Base-by-base conservation (phyloP, 345 rosid species). In the Corchorus olitorius region DNA sequence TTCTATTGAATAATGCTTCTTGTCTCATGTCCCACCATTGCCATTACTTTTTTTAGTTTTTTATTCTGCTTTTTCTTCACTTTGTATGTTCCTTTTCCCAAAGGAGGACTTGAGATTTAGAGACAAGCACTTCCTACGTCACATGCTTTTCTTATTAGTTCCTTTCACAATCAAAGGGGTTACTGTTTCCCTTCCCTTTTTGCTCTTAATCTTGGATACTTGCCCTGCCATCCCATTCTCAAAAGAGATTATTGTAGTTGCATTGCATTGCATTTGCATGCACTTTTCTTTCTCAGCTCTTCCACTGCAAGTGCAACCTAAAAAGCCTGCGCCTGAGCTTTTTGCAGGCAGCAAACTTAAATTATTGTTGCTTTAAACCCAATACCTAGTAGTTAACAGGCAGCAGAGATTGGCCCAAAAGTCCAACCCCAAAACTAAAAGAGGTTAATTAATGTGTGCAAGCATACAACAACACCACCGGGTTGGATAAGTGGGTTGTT, bases 1-100 rank as follows among this genome's bases (percentile, higher is more conserved):
- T 82, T 73, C 79, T 53, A 73, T 78, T 59, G 46, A 64, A 82
- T 85, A 71, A 76, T 82, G 76, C 54, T 72, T 37, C 52, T 37
- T 77, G 84, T 82, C 82, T 64, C 33, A 22, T 80, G 82, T 13
- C 85, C 83, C 78, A 71, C 77, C 74, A 59, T 53, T 34, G 48
- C 67, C 73, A 3, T 11, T 6, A 39, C 65, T 35, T 8, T 68
- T 50, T 4, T 19, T 49, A 19, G 8, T 62, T 34, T n/a, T 66
- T 46, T 50, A 65, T 6, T 6, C 8, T 19, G 0, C 11, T 5
- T 4, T 14, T 4, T 55, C 5, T 41, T 72, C 8, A 6, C 22
- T 17, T 20, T 33, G 7, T 4, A 34, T 11, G 17, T 70, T 39
- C 49, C 35, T 55, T 53, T 54, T 54, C 75, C 11, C 75, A n/a